Evolutionary conservation across 2,329 filamentous ascomycete genomes (phyloP).

Genomic region (Epichloe scottii): DNA sequence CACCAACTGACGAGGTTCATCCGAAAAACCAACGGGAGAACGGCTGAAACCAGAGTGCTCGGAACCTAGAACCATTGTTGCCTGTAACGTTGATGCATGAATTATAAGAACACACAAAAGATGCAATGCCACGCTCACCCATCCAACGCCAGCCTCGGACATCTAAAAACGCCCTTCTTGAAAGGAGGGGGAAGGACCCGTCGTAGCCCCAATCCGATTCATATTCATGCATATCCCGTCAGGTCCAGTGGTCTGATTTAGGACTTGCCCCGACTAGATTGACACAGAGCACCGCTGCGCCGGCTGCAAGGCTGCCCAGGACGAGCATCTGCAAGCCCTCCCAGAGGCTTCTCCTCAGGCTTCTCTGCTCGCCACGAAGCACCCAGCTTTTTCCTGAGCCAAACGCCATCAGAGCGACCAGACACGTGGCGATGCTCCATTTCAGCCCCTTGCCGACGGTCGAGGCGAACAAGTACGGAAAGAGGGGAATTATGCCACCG

Average conservation of each 20-base stretch:
- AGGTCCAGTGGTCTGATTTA: neutral
- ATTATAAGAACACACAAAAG: neutral
- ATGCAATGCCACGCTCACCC: neutral
- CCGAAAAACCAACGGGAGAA: no score
- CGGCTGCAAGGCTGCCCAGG: slow-evolving; percentile 21
- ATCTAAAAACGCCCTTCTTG: neutral
- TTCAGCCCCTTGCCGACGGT: slow-evolving; percentile 30
- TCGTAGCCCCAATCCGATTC: neutral
- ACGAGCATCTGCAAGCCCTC: slow-evolving; percentile 23
- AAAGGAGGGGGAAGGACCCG: neutral
- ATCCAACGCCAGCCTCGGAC: neutral
- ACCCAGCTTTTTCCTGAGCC: slow-evolving; percentile 41
- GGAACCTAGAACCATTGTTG: neutral
- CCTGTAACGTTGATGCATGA: neutral
- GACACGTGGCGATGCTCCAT: slow-evolving; percentile 41
- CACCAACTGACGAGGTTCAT: no score
- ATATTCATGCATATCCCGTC: neutral
- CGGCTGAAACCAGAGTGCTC: no score
- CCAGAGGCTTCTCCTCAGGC: slow-evolving; percentile 12
- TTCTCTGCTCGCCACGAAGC: slow-evolving; percentile 12
- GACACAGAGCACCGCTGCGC: slow-evolving; percentile 19
- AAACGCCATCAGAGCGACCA: slow-evolving; percentile 41
- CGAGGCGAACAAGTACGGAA: slow-evolving; percentile 45
- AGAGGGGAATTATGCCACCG: slow-evolving; percentile 48
- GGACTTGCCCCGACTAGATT: slow-evolving; percentile 11